A percentile compares a stretch with the other conserved stretches of the same genome.
Conservation (phyloP, 441 rosid genomes). For the Populus hybrid region DNA sequence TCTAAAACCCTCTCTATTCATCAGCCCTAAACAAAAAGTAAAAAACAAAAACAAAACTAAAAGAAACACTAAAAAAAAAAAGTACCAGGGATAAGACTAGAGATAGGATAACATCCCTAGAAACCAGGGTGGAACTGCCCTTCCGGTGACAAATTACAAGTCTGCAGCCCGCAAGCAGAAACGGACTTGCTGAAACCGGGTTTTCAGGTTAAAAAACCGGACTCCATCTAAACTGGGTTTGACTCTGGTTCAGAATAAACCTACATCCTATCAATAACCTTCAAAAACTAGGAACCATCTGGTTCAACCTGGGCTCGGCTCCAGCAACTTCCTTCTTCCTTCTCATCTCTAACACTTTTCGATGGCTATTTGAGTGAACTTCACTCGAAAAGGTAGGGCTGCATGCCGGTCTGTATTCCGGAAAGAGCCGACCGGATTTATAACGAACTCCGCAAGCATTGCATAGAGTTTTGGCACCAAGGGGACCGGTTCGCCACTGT, state of each 20-base stretch:
- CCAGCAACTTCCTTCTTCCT: conserved; percentile 49
- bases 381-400: conserved; percentile 84
- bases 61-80: neutral
- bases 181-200: conserved; percentile 3
- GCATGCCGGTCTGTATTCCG: conserved; percentile 90
- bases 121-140: neutral
- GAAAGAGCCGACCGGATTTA: conserved; percentile 84
- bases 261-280: conserved; percentile 1
- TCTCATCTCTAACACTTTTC: conserved; percentile 86
- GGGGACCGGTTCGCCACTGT: conserved; percentile 95
- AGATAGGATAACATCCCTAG: conserved; percentile 8
- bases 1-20: neutral
- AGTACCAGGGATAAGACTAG: neutral
- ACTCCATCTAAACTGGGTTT: conserved; percentile 10
- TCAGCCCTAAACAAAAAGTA: conserved; percentile 9
- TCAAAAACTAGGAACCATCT: conserved; percentile 15
- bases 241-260: neutral
- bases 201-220: neutral
- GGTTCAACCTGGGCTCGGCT: conserved; percentile 27
- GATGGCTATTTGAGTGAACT: conserved; percentile 77
- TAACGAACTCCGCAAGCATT: conserved; percentile 95
- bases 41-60: neutral
- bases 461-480: conserved; percentile 82
- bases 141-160: conserved; percentile 1
- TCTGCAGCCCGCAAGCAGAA: neutral